These are phyloP conservation scores for Boletus rubescentipes DNA, from an alignment of 768 basidiomycete genomes.

Conservation along the genomic window DNA sequence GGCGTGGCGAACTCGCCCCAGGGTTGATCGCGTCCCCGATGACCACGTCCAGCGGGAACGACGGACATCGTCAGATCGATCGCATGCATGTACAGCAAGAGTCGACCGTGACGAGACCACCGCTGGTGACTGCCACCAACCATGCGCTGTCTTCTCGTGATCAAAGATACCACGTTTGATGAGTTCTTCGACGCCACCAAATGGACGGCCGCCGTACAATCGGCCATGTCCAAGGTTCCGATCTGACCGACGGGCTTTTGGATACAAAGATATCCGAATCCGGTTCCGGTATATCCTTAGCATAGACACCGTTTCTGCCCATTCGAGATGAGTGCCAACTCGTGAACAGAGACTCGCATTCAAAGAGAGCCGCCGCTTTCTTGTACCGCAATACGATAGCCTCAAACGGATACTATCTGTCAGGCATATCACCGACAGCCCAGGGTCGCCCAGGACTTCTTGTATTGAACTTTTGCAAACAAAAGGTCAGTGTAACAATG, in stretches of 20 bases:
- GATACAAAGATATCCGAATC: slow-evolving; percentile 40
- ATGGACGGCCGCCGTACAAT: slow-evolving; percentile 55
- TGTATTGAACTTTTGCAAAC: no score
- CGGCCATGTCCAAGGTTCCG: slow-evolving; percentile 60
- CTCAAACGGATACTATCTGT: slow-evolving; percentile 43
- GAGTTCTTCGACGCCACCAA: slow-evolving; percentile 48
- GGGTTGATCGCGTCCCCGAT: slow-evolving; percentile 40
- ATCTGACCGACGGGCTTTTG: slow-evolving; percentile 51
- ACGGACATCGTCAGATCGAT: not conserved
- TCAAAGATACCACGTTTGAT: slow-evolving; percentile 46
- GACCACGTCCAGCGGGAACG: slow-evolving; percentile 14
- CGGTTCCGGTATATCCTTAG: slow-evolving; percentile 69
- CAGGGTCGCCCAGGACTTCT: not conserved
- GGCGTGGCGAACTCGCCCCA: slow-evolving; percentile 49
- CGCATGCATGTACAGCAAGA: not conserved
- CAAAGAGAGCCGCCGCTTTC: slow-evolving; percentile 2
- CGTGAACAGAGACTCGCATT: slow-evolving; percentile 43
- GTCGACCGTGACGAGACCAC: slow-evolving; percentile 58
- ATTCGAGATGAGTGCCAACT: not conserved
- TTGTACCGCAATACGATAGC: slow-evolving; percentile 45
- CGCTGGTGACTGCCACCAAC: slow-evolving; percentile 59
- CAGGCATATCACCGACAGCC: not conserved
- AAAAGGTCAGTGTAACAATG: no score
- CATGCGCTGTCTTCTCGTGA: slow-evolving; percentile 50
- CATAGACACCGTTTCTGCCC: slow-evolving; percentile 50